Evolutionary conservation across 2,329 filamentous ascomycete species (phyloP).

Genomic region (Didymella exigua): DNA sequence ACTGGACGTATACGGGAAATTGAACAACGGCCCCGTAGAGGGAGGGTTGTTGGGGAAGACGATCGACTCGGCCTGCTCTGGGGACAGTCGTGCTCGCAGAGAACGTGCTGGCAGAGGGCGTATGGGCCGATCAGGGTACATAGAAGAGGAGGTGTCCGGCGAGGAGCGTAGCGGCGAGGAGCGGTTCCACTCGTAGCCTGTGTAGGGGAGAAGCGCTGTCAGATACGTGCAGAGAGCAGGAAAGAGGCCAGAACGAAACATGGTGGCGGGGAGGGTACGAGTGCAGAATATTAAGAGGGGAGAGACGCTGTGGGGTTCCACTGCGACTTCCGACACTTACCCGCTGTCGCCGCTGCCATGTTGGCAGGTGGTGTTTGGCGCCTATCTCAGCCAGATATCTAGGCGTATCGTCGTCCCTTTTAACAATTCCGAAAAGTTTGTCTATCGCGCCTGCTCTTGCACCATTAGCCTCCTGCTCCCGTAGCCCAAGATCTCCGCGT

Average conservation of each 20-base stretch:
- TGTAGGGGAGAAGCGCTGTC: slow-evolving; percentile 40
- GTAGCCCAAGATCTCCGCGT: background rate
- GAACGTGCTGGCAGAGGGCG: slow-evolving; percentile 88
- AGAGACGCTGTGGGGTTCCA: slow-evolving; percentile 29
- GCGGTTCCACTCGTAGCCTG: slow-evolving; percentile 51
- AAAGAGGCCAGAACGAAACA: slow-evolving; percentile 27
- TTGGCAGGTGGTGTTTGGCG: slow-evolving; percentile 33
- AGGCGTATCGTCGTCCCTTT: slow-evolving; percentile 10
- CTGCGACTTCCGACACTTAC: slow-evolving; percentile 41
- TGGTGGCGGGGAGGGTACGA: slow-evolving; percentile 22
- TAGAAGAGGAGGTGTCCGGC: slow-evolving; percentile 76
- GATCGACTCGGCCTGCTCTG: slow-evolving; percentile 81
- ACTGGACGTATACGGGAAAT: slow-evolving; percentile 61
- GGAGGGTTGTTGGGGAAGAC: slow-evolving; percentile 79
- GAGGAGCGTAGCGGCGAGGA: slow-evolving; percentile 49
- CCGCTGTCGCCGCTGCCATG: slow-evolving; percentile 51
- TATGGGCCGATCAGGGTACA: slow-evolving; percentile 90
- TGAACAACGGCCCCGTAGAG: slow-evolving; percentile 75
- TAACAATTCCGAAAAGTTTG: slow-evolving; percentile 14
- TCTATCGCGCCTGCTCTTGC: slow-evolving; percentile 23
- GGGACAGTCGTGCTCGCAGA: slow-evolving; percentile 83
- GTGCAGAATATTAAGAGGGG: slow-evolving; percentile 29
- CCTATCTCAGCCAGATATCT: slow-evolving; percentile 22
- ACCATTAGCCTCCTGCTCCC: slow-evolving; percentile 24
- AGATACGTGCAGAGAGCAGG: slow-evolving; percentile 39